Evolutionary conservation across 768 basidiomycete genomes (phyloP), one percentile per base, ranked within the genome.

Genomic region (Amanita fuliginea): DNA sequence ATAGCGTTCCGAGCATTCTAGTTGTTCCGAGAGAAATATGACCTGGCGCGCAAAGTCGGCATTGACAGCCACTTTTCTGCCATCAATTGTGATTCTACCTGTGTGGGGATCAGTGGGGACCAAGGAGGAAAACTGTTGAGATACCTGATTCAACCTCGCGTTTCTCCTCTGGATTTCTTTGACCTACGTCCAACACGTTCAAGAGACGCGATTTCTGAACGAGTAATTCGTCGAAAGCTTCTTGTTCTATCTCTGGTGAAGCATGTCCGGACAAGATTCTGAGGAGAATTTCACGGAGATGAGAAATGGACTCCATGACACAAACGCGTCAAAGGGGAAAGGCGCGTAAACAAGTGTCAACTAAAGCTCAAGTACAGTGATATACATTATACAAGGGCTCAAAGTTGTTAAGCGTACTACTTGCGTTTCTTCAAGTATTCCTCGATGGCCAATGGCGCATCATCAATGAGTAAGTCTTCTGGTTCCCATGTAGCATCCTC

Each of bases 1-100:
- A 63, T 86, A 81, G 56, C 82, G 78, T 67, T 95, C 92, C 10
- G 92, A 94, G 55, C 80, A 80, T 57, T 78, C 74, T 47, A 96
- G 81, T 48, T 88, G 79, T 59, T 86, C 80, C 0, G 92, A 79
- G 49, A 94, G 76, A 64, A 89, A 86, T 49, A 86, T 62, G 49
- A 74, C 78, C 62, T 88, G 88, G 44, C 76, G 78, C 11, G 80
- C 80, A 63, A 92, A 91, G 59, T 92, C 85, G 11, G 77, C 63
- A 61, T 88, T 90, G 55, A 93, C 75, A 0, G 80, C 78, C 32
- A 83, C 71, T n/a, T 78, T 69, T 57, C 75, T 77, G 26, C 84
- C 80, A 51, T 83, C 70, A 18, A 88, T 67, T 0, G 69, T 61
- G 16, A 76, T 76, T 65, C 77, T 85, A 53, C 87, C 89, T 92